A percentile compares a stretch with the other conserved stretches of the same genome.
Evolutionary conservation across 1,284 basidiomycete genomes (phyloP).

Genomic region (Veloboletus limbatus): DNA sequence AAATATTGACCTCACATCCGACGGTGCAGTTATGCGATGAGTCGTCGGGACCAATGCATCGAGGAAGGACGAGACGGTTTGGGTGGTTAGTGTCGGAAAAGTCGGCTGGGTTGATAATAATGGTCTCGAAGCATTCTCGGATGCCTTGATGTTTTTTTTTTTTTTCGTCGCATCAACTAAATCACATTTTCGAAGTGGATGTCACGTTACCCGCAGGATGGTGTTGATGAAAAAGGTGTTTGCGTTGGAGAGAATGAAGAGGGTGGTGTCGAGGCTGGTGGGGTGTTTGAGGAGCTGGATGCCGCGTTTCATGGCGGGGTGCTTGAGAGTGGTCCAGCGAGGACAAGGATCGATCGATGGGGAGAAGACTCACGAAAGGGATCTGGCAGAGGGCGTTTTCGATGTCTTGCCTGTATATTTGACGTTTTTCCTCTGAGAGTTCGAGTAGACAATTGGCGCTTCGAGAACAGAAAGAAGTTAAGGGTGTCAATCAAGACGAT

Average conservation of each 20-base stretch:
- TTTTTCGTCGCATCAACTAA: not conserved
- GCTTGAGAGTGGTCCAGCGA: slow-evolving; percentile 47
- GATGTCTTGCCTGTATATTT: slow-evolving; percentile 73
- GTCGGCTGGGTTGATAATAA: slow-evolving; percentile 91
- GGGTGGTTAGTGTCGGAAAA: slow-evolving; percentile 64
- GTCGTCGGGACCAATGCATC: slow-evolving; percentile 72
- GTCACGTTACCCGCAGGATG: slow-evolving; percentile 66
- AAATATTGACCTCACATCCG: slow-evolving; percentile 97
- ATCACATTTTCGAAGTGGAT: not conserved
- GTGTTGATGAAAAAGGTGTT: slow-evolving; percentile 92
- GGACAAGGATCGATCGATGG: not conserved
- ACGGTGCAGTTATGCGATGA: slow-evolving; percentile 84
- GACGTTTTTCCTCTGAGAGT: slow-evolving; percentile 54
- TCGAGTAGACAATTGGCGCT: slow-evolving; percentile 77
- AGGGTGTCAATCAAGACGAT: not conserved
- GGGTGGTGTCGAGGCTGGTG: slow-evolving; percentile 61
- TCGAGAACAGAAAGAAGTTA: not conserved
- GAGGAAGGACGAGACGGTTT: slow-evolving; percentile 74
- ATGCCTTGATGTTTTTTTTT: slow-evolving; percentile 67
- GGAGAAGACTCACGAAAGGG: slow-evolving; percentile 73
- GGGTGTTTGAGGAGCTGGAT: slow-evolving; percentile 72
- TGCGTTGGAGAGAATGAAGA: slow-evolving; percentile 92
- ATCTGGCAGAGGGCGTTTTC: slow-evolving; percentile 74
- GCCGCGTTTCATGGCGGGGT: slow-evolving; percentile 94
- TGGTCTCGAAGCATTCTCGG: slow-evolving; percentile 73